Evolutionary conservation across 1,284 basidiomycete species (phyloP).

Genomic region (Porogramme epimiltina): DNA sequence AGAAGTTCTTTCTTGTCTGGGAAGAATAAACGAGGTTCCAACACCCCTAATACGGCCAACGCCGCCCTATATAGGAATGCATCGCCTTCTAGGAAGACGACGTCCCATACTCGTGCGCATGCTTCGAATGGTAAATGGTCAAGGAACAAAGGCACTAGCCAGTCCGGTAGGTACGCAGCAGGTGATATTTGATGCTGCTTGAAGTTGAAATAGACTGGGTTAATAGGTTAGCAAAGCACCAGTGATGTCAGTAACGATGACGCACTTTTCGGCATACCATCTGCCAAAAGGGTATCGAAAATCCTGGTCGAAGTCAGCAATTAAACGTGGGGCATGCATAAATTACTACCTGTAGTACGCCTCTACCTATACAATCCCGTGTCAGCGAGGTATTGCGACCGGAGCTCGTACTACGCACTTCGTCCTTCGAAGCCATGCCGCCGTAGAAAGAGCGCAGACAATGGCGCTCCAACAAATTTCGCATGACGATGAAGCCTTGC

Average conservation of each 20-base stretch:
- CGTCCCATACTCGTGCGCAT: conserved; percentile 88
- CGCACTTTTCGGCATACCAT: conserved; percentile 92
- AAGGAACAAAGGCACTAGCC: conserved; percentile 83
- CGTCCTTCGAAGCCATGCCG: conserved; percentile 67
- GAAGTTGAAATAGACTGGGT: conserved; percentile 89
- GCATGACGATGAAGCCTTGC: conserved; percentile 83
- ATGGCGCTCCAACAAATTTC: conserved; percentile 88
- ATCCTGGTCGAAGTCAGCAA: conserved; percentile 53
- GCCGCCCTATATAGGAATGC: conserved; percentile 84
- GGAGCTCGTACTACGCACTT: conserved; percentile 55
- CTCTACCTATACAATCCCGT: conserved; percentile 56
- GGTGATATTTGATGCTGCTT: conserved; percentile 89
- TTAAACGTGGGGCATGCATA: not conserved
- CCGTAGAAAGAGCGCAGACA: conserved; percentile 88
- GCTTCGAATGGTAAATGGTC: conserved; percentile 89
- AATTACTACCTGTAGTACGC: conserved; percentile 63
- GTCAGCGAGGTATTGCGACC: not conserved
- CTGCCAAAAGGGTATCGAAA: conserved; percentile 89
- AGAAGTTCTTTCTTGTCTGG: conserved; percentile 78
- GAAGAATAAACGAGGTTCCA: conserved; percentile 88
- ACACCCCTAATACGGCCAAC: conserved; percentile 80
- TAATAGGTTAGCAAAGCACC: conserved; percentile 9
- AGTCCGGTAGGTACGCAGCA: conserved; percentile 73
- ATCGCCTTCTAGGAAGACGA: conserved; percentile 86
- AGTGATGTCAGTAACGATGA: not conserved